Base-by-base conservation (phyloP, 805 yeast genomes). In the Wickerhamiella siamensis region DNA sequence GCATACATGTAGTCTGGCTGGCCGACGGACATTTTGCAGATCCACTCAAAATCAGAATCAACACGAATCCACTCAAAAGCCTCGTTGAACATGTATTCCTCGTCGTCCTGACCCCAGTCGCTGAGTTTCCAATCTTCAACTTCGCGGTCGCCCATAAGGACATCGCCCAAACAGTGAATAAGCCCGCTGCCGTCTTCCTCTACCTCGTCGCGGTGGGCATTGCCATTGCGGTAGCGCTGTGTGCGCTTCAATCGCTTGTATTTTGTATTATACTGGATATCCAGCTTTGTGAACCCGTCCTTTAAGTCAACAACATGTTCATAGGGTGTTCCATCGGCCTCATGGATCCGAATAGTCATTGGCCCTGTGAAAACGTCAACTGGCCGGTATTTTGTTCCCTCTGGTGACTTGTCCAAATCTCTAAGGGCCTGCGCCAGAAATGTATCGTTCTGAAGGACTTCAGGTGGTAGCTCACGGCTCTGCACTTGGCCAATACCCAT, bases 1-100 rank as follows among this genome's bases (percentile, higher is more conserved):
- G 84, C 82, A 57, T 73, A 91, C 96, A 91, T 91, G 55, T 84
- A 81, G 52, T 86, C 96, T 0, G 95, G 94, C 60, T 87, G 95
- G 51, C 78, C 83, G 27, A 91, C 74, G 44, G 75, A 70, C 18
- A 83, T 66, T 49, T 73, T 74, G 46, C 94, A 83, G 39, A 91
- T 79, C 99, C 99, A 91, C 58, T 91, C 98, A 53, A 79, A 82
- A 58, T 91, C 99, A 0, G 96, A 87, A 62, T 91, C 99, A n/a
- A 88, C 83, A 51, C 99, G 69, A 31, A 91, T 70, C 99, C 99
- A 91, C 54, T 91, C 98, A 60, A 86, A 91, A 0, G 95, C 95
- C 52, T 88, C 96, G 51, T 74, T 76, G 18, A 73, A 67, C 64
- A 74, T 67, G 33, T 64, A 64, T 33, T 78, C 86, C 45, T 77